These are phyloP conservation scores for Plantago elongata DNA, from an alignment of 257 asterid genomes.

Conservation along the genomic window DNA sequence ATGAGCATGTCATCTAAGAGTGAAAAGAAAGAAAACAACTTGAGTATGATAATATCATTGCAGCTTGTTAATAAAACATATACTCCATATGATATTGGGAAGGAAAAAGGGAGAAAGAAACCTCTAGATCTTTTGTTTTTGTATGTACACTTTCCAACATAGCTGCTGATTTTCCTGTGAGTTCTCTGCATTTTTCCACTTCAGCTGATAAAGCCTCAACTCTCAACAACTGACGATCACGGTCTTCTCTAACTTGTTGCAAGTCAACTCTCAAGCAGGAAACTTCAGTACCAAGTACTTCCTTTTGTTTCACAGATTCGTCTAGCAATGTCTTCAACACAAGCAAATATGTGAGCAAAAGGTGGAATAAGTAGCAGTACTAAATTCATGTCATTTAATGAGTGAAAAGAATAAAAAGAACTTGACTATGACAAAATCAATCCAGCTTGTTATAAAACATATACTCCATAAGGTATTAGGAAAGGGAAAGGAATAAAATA, in stretches of 20 bases:
- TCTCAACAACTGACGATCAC: slow-evolving; percentile 52
- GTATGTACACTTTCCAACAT: slow-evolving; percentile 44
- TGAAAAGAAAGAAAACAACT: slow-evolving; percentile 9
- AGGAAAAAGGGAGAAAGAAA: slow-evolving; percentile 18
- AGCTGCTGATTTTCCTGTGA: slow-evolving; percentile 47
- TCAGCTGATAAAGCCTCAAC: slow-evolving; percentile 57
- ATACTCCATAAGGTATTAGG: no score
- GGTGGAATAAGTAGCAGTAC: slow-evolving; percentile 4
- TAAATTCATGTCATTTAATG: background rate
- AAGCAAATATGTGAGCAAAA: slow-evolving; percentile 6
- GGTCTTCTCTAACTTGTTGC: slow-evolving; percentile 81
- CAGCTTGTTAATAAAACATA: background rate
- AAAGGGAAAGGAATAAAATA: no score
- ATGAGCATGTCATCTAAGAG: slow-evolving; percentile 53
- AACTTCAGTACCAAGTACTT: slow-evolving; percentile 62
- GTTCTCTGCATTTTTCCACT: slow-evolving; percentile 54
- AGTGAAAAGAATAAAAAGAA: background rate
- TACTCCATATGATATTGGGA: background rate
- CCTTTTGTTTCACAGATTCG: slow-evolving; percentile 68
- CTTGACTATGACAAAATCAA: no score
- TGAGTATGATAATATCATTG: slow-evolving; percentile 3
- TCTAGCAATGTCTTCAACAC: slow-evolving; percentile 57
- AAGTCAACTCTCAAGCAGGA: slow-evolving; percentile 62
- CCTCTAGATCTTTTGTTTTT: slow-evolving; percentile 69
- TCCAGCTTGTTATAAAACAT: no score